Conservation (phyloP, 257 asterid genomes). For the Handroanthus guayacan region DNA sequence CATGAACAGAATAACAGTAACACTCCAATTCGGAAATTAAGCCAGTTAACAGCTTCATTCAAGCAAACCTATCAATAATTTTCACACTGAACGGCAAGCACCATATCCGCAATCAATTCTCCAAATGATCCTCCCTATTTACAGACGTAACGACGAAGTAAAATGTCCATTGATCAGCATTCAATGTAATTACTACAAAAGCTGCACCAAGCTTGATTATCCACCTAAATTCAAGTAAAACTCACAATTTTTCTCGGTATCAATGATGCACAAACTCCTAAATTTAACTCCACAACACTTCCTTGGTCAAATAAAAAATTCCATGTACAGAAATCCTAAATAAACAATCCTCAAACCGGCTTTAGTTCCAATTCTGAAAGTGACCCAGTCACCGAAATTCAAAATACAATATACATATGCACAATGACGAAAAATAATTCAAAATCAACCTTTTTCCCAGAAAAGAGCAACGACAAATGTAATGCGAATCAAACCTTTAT, state of each 20-base stretch:
- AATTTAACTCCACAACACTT: conserved; percentile 19
- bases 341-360: conserved; percentile 20
- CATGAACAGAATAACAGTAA: conserved; percentile 3
- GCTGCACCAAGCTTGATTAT: conserved; percentile 31
- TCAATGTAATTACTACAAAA: conserved; percentile 15
- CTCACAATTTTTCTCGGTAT: not conserved
- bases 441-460: conserved; percentile 10
- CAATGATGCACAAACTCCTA: conserved; percentile 25
- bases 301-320: conserved; percentile 30
- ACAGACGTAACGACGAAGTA: conserved; percentile 16
- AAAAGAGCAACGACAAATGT: conserved; percentile 4
- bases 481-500: conserved; percentile 34
- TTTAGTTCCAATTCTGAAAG: conserved; percentile 28
- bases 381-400: conserved; percentile 27
- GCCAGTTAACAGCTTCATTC: conserved; percentile 8
- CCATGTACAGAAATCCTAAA: conserved; percentile 22
- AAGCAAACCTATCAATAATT: conserved; percentile 30
- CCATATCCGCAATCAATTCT: conserved; percentile 23
- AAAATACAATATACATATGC: conserved; percentile 14
- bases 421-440: conserved; percentile 5
- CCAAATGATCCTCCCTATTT: not conserved
- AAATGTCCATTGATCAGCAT: conserved; percentile 10
- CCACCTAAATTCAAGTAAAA: conserved; percentile 33
- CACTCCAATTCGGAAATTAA: conserved; percentile 28
- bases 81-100: conserved; percentile 17